Percentiles rank a stretch among this genome's conserved stretches.
phyloP scores from a whole-genome alignment of 2,329 filamentous ascomycete species.

The Diaporthe australafricana region DNA sequence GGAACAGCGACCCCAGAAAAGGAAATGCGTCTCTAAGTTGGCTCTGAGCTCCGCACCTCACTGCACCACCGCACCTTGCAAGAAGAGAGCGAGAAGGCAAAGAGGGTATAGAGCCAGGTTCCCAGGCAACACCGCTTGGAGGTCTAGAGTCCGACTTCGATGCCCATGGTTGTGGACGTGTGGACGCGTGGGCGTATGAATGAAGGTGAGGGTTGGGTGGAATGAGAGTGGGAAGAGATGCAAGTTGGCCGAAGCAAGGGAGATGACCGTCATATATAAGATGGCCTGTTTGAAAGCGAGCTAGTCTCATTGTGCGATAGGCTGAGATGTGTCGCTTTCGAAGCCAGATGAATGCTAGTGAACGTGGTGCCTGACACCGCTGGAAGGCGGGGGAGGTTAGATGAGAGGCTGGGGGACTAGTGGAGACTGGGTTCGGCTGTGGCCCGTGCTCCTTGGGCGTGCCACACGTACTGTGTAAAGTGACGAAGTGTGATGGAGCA shows the following conservation, averaged over 20 bases:
- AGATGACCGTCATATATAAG: constrained; percentile 2
- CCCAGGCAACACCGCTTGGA: constrained; percentile 36
- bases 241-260: background rate
- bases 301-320: background rate
- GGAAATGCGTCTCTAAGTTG: constrained; percentile 30
- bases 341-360: constrained; percentile 1
- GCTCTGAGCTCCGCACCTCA: constrained; percentile 24
- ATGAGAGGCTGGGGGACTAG: constrained; percentile 7
- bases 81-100: background rate
- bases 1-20: background rate
- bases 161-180: background rate
- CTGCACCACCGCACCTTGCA: background rate
- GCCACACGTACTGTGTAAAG: too few species aligned
- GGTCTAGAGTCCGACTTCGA: constrained; percentile 35
- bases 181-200: background rate
- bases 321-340: background rate
- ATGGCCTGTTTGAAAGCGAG: background rate
- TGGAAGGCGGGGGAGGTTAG: background rate
- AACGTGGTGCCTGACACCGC: background rate
- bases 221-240: background rate
- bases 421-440: background rate
- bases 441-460: too few species aligned
- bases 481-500: too few species aligned
- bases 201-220: background rate
- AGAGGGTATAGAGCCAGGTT: constrained; percentile 23